phyloP scores from a whole-genome alignment of 2,329 filamentous ascomycete species.

The Phyllosticta citribraziliensis region DNA sequence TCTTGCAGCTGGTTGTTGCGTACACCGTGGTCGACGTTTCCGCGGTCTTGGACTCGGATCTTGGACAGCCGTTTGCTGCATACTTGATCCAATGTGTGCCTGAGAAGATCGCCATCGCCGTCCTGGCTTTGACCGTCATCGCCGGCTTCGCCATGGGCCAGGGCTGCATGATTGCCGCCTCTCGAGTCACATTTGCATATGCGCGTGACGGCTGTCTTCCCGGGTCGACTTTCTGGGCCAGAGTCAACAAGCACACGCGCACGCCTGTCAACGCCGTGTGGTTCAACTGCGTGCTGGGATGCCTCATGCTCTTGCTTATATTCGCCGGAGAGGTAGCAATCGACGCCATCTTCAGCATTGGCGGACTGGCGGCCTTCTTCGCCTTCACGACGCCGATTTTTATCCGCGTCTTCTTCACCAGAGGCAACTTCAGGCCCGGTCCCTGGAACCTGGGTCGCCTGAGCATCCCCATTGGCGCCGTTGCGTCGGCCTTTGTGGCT shows the following conservation, averaged over 20 bases:
- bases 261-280: slow-evolving; percentile 64
- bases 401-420: slow-evolving; percentile 50
- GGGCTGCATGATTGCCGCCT: slow-evolving; percentile 59
- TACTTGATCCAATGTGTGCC: slow-evolving; percentile 58
- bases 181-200: slow-evolving; percentile 62
- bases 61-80: slow-evolving; percentile 62
- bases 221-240: slow-evolving; percentile 46
- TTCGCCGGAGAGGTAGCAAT: slow-evolving; percentile 54
- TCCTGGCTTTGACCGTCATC: slow-evolving; percentile 57
- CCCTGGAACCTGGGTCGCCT: slow-evolving; percentile 59
- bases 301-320: slow-evolving; percentile 52
- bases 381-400: slow-evolving; percentile 50
- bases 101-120: slow-evolving; percentile 49
- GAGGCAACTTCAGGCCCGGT: slow-evolving; percentile 53
- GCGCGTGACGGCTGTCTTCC: slow-evolving; percentile 64
- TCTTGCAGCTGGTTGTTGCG: slow-evolving; percentile 62
- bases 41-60: slow-evolving; percentile 47
- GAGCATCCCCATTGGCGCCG: slow-evolving; percentile 46
- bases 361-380: slow-evolving; percentile 58
- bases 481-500: slow-evolving; percentile 50
- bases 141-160: slow-evolving; percentile 65
- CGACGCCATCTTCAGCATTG: slow-evolving; percentile 60
- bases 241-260: slow-evolving; percentile 49
- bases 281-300: slow-evolving; percentile 53
- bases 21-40: slow-evolving; percentile 60